These are phyloP conservation scores for Waltergamsia citrina DNA, from an alignment of 2,329 filamentous ascomycete species.

Conservation along the genomic window DNA sequence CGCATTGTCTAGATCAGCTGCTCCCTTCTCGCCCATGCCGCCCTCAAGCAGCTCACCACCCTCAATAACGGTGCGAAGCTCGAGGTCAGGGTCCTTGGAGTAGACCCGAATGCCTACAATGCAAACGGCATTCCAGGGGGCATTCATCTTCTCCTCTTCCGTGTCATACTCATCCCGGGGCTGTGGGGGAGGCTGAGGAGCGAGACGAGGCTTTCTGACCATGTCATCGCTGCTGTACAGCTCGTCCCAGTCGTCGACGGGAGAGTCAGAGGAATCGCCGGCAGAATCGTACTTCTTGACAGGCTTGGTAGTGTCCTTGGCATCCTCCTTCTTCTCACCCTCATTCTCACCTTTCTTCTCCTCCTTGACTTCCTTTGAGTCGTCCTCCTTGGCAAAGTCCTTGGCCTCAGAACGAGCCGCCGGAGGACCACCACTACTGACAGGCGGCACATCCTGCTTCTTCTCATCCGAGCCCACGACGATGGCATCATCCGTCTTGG, in stretches of 20 bases:
- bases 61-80: slow-evolving; percentile 46
- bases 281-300: slow-evolving; percentile 31
- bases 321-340: slow-evolving; percentile 4
- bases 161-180: slow-evolving; percentile 34
- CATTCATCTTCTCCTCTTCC: slow-evolving; percentile 45
- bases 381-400: slow-evolving; percentile 3
- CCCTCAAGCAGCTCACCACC: slow-evolving; percentile 42
- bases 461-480: slow-evolving; percentile 9
- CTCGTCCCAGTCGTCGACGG: slow-evolving; percentile 49
- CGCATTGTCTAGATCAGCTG: slow-evolving; percentile 45
- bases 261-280: slow-evolving; percentile 49
- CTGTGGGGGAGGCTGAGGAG: slow-evolving; percentile 21
- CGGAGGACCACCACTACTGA: slow-evolving; percentile 14
- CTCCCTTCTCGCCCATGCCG: slow-evolving; percentile 48
- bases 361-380: slow-evolving; percentile 5
- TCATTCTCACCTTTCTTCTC: slow-evolving; percentile 6
- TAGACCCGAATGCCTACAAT: slow-evolving; percentile 54
- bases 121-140: slow-evolving; percentile 54
- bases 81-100: slow-evolving; percentile 44
- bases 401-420: slow-evolving; percentile 5
- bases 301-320: slow-evolving; percentile 10
- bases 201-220: slow-evolving; percentile 36
- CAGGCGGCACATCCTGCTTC: slow-evolving; percentile 23
- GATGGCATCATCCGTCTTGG: slow-evolving; percentile 18
- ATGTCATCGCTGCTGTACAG: slow-evolving; percentile 51